These are phyloP conservation scores for Colletotrichum camelliae DNA, from an alignment of 2,329 filamentous ascomycete species.

Conservation along the genomic window DNA sequence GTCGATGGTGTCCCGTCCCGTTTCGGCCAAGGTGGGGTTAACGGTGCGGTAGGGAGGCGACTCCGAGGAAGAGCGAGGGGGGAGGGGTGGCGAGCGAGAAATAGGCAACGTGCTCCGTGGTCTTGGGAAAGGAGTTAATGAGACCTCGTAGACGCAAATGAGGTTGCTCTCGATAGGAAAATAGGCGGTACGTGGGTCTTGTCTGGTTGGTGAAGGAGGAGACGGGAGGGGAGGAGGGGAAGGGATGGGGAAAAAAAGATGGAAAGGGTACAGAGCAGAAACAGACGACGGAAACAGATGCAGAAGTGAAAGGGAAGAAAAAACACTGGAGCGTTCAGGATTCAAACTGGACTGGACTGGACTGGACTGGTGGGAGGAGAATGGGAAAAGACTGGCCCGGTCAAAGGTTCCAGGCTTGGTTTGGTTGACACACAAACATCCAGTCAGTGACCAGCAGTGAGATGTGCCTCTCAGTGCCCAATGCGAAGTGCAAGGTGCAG, in stretches of 20 bases:
- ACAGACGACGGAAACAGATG: slow-evolving; percentile 1
- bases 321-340: background rate
- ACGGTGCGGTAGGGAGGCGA: slow-evolving; percentile 19
- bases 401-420: background rate
- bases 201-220: slow-evolving; percentile 1
- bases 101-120: slow-evolving; percentile 18
- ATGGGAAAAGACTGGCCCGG: background rate
- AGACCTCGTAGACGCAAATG: slow-evolving; percentile 9
- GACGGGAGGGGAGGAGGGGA: background rate
- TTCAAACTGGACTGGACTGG: background rate
- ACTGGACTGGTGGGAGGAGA: background rate
- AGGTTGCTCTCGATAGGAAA: slow-evolving; percentile 8
- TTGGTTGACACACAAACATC: slow-evolving; percentile 1
- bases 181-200: slow-evolving; percentile 12
- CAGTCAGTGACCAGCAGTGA: background rate
- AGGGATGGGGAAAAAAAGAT: background rate
- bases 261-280: background rate
- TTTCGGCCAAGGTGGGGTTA: slow-evolving; percentile 23
- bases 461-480: background rate
- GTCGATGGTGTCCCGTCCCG: slow-evolving; percentile 19
- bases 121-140: slow-evolving; percentile 10
- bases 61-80: slow-evolving; percentile 11
- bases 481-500: background rate
- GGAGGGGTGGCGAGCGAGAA: slow-evolving; percentile 8
- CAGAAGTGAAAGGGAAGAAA: background rate